Conservation (phyloP, 129 eudicot genomes). For the Flaveria linearis region DNA sequence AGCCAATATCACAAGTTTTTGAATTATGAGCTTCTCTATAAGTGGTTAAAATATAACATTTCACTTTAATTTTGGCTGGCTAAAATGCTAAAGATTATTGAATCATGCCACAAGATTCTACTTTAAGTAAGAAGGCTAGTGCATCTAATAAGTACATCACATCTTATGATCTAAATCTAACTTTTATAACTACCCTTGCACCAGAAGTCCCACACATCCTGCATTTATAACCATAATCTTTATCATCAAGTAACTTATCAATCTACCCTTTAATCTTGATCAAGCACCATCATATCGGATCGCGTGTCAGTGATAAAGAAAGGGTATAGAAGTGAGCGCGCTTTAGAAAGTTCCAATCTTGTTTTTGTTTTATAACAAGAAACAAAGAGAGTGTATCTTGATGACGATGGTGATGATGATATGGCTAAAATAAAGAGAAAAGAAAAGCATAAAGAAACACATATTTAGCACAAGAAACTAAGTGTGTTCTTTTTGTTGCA, state of each 20-base stretch:
- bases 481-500: conserved; percentile 61
- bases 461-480: conserved; percentile 41
- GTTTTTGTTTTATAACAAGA: neutral
- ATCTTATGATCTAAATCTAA: conserved; percentile 27
- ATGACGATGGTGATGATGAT: conserved; percentile 35
- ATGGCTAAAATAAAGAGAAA: conserved; percentile 42
- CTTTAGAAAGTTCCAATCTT: conserved; percentile 59
- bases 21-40: conserved; percentile 26
- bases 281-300: conserved; percentile 36
- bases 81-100: conserved; percentile 30
- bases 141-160: conserved; percentile 53
- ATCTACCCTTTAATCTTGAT: conserved; percentile 29
- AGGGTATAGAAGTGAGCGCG: conserved; percentile 39
- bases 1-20: conserved; percentile 28
- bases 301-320: conserved; percentile 35
- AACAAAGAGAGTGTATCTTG: conserved; percentile 43
- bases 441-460: conserved; percentile 61
- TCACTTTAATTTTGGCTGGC: conserved; percentile 39
- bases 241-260: neutral
- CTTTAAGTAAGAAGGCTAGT: conserved; percentile 36
- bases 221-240: neutral
- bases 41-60: conserved; percentile 5
- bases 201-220: neutral
- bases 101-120: conserved; percentile 40
- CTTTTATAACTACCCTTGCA: conserved; percentile 26